Conservation (phyloP, 257 asterid genomes). For the Orobanche coerulescens region DNA sequence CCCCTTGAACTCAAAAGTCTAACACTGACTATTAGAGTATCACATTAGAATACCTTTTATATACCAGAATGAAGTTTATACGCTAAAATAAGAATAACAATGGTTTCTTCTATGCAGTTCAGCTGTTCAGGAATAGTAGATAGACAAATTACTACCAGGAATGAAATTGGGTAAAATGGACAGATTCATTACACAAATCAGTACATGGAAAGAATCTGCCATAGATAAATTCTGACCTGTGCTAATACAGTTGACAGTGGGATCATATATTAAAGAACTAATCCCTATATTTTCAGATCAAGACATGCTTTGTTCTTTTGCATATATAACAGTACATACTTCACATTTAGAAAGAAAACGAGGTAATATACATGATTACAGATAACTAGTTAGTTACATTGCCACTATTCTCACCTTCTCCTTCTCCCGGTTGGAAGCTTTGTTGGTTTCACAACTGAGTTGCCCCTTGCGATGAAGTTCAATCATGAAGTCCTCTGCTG, state of each 20-base stretch:
- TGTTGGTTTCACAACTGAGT: constrained; percentile 42
- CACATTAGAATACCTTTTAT: too few species aligned
- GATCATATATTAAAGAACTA: not conserved
- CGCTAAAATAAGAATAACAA: too few species aligned
- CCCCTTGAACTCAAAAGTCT: too few species aligned
- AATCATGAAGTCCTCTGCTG: constrained; percentile 67
- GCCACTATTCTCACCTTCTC: constrained; percentile 47
- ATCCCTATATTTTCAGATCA: not conserved
- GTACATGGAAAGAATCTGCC: not conserved
- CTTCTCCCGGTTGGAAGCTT: constrained; percentile 46
- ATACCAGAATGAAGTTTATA: too few species aligned
- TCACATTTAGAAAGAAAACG: not conserved
- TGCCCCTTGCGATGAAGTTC: constrained; percentile 62
- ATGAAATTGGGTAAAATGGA: not conserved
- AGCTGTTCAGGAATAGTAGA: not conserved
- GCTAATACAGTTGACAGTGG: not conserved
- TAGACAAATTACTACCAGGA: not conserved
- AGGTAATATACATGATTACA: not conserved
- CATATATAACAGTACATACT: not conserved
- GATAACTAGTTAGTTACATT: constrained; percentile 1
- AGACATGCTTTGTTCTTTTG: not conserved
- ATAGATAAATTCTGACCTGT: not conserved
- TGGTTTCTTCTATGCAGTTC: not conserved
- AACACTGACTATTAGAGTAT: too few species aligned
- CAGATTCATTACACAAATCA: not conserved